These are phyloP conservation scores for Aspergillus bertholletiae DNA, from an alignment of 495 filamentous ascomycete species.

Conservation along the genomic window DNA sequence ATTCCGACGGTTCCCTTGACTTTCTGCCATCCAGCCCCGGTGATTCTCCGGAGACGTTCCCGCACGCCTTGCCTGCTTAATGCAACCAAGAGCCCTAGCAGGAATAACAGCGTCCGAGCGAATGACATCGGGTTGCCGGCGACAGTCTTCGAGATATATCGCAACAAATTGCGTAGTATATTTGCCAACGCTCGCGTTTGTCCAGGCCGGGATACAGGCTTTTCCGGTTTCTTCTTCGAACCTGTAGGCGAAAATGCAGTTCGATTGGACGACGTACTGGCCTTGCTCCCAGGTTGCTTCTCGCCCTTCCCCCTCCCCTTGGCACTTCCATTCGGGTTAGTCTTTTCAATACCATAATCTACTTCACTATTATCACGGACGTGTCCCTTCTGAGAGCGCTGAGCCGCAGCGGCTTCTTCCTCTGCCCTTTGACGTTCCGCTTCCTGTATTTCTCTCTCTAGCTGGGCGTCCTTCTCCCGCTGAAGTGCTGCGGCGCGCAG, in stretches of 20 bases:
- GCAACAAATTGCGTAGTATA: constrained; percentile 58
- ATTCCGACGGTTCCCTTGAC: constrained; percentile 83
- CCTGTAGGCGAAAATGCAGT: constrained; percentile 29
- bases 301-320: constrained; percentile 34
- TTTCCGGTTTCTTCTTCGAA: constrained; percentile 41
- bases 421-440: constrained; percentile 58
- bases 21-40: constrained; percentile 76
- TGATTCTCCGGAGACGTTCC: constrained; percentile 64
- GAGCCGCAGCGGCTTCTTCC: constrained; percentile 51
- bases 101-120: constrained; percentile 72
- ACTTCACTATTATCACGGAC: constrained; percentile 49
- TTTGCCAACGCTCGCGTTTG: constrained; percentile 31
- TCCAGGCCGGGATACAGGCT: constrained; percentile 29
- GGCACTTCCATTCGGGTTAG: constrained; percentile 30
- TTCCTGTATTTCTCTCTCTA: constrained; percentile 52
- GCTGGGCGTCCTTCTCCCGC: constrained; percentile 59
- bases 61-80: constrained; percentile 71
- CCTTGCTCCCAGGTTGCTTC: constrained; percentile 27
- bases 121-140: constrained; percentile 70
- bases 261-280: constrained; percentile 20
- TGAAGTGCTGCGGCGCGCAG: constrained; percentile 58
- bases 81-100: constrained; percentile 75
- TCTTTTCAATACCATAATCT: constrained; percentile 53
- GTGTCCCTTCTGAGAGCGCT: constrained; percentile 42
- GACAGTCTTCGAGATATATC: constrained; percentile 58